These are phyloP conservation scores for Agroathelia rolfsii DNA, from an alignment of 1,284 basidiomycete species.

Conservation along the genomic window DNA sequence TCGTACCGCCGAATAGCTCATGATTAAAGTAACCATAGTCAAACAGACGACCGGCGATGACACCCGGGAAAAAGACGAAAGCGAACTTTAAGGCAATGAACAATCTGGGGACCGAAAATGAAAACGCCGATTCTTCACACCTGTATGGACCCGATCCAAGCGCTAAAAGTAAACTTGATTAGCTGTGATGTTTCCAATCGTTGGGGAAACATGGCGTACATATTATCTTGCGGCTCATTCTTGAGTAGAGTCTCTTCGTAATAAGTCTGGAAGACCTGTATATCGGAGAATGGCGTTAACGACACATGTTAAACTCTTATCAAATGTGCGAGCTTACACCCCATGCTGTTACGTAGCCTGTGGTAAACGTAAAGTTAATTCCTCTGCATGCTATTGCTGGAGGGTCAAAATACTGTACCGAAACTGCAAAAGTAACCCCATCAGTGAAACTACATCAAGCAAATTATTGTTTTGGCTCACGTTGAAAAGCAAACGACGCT, in stretches of 20 bases:
- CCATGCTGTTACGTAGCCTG: conserved; percentile 12
- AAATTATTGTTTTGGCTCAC: too few species aligned
- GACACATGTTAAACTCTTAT: too few species aligned
- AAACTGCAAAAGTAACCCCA: too few species aligned
- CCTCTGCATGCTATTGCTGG: too few species aligned
- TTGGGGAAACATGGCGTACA: conserved; percentile 29
- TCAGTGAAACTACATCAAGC: too few species aligned
- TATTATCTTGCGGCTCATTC: conserved; percentile 34
- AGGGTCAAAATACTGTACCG: too few species aligned
- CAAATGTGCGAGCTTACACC: too few species aligned
- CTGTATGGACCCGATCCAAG: conserved; percentile 71
- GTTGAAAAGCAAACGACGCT: conserved; percentile 23
- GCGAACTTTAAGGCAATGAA: conserved; percentile 24
- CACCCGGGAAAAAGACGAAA: conserved; percentile 36
- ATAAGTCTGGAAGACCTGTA: conserved; percentile 37
- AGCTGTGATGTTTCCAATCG: too few species aligned
- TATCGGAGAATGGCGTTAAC: conserved; percentile 9
- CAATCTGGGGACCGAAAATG: conserved; percentile 1
- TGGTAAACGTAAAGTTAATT: too few species aligned
- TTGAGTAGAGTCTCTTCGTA: conserved; percentile 27
- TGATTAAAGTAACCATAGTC: conserved; percentile 40
- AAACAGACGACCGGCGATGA: conserved; percentile 41
- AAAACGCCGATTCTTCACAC: conserved; percentile 18
- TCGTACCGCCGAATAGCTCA: conserved; percentile 27
- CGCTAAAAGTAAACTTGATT: conserved; percentile 28